These are phyloP conservation scores for Termitomyces sp. DNA, from an alignment of 768 basidiomycete genomes.

Conservation along the genomic window DNA sequence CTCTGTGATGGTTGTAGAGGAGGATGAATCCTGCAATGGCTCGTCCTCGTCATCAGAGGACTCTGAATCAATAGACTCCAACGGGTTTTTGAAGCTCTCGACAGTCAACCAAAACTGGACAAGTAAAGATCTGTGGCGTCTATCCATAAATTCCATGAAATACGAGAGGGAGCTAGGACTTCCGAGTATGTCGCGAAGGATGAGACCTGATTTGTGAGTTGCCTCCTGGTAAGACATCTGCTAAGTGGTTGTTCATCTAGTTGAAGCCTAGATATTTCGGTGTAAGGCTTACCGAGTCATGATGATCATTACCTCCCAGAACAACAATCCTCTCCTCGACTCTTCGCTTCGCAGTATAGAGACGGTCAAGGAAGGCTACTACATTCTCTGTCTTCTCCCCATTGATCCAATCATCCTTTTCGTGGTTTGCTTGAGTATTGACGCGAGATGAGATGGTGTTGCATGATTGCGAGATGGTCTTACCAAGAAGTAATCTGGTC, in stretches of 20 bases:
- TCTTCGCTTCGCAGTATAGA: conserved; percentile 84
- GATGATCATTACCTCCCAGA: conserved; percentile 64
- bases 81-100: conserved; percentile 95
- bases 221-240: conserved; percentile 37
- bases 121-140: conserved; percentile 72
- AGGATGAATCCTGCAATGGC: conserved; percentile 45
- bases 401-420: conserved; percentile 85
- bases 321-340: conserved; percentile 82
- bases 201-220: conserved; percentile 40
- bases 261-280: neutral
- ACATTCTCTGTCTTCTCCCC: conserved; percentile 82
- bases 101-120: conserved; percentile 98
- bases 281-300: conserved; percentile 45
- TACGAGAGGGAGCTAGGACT: conserved; percentile 91
- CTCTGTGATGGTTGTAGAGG: conserved; percentile 64
- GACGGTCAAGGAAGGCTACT: conserved; percentile 79
- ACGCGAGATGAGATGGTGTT: neutral
- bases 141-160: conserved; percentile 98
- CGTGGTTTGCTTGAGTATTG: conserved; percentile 58
- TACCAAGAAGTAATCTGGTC: conserved; percentile 70
- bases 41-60: conserved; percentile 58
- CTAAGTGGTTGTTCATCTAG: conserved; percentile 2
- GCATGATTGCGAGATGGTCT: conserved; percentile 8
- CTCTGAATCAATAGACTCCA: conserved; percentile 77
- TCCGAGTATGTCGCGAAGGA: conserved; percentile 73